Base-by-base conservation (phyloP, 805 yeast species). In the Wickerhamiella kazuoi region DNA sequence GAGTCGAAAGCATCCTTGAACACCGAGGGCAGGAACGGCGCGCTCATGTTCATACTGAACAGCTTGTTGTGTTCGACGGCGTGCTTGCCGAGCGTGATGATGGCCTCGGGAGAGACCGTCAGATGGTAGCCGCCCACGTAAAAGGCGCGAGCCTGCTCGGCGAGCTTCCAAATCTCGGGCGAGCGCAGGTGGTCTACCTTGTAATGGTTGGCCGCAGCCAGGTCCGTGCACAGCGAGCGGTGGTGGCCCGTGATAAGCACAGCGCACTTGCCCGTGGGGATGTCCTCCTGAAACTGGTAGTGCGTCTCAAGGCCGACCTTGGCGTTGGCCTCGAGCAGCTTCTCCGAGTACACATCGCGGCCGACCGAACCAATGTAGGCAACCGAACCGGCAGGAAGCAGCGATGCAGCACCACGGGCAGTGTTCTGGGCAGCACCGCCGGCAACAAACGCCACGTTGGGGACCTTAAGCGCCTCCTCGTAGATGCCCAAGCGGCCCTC, bases 341-440 rank as follows among this genome's bases (percentile, higher is more conserved):
- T 73, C 45, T 78, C 83, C 43, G 90, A 75, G 63, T 77, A 87
- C 51, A 76, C 70, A 62, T 90, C 99, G 51, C 80, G 71, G 56
- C 98, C 98, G 45, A 87, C 97, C 37, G 94, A 78, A 40, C 99
- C 99, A 57, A 87, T 82, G 69, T 90, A 90, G 39, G 78, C 79
- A 41, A 90, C 97, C 24, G 87, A 74, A 50, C 74, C 61, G 35
- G 65, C 61, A 44, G 96, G 95, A 38, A 90, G 70, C 41, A 83
- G 62, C 64, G 82, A 87, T 57, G 87, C 96, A 37, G 97, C 97
- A 56, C 94, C 99, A 65, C 99, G 76, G 42, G 97, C 96, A 47
- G 97, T 74, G 69, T 90, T 90, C 67, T 90, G 99, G 44, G 96
- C 98, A 53, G 99, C 99, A 60, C 99, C 99, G 51, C 99, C 99